Percentiles rank a stretch among this genome's conserved stretches.
Conservation (phyloP, 1,284 basidiomycete genomes). For the Microbotryum silenes-acaulis region DNA sequence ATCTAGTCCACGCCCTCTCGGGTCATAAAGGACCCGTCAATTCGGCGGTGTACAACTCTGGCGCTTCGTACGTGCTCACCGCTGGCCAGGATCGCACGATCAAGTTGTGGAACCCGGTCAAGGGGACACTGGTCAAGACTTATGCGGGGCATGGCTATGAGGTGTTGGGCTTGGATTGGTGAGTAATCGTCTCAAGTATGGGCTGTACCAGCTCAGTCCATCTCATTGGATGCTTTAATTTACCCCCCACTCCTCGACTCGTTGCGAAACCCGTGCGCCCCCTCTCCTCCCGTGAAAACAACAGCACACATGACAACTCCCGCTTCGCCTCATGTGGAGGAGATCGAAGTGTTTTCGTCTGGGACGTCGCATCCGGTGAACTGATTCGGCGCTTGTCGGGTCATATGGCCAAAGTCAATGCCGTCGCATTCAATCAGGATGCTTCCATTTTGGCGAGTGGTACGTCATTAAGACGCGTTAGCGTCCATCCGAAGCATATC, state of each 20-base stretch:
- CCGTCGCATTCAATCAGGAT: slow-evolving; percentile 81
- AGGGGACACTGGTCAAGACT: slow-evolving; percentile 77
- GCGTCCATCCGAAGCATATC: neutral
- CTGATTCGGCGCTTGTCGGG: slow-evolving; percentile 74
- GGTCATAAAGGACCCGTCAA: slow-evolving; percentile 40
- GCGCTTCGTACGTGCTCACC: slow-evolving; percentile 75
- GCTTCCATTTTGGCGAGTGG: slow-evolving; percentile 77
- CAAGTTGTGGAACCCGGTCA: slow-evolving; percentile 78
- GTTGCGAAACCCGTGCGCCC: too few species aligned
- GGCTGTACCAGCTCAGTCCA: neutral
- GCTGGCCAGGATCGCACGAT: slow-evolving; percentile 86
- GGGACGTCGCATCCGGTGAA: slow-evolving; percentile 85
- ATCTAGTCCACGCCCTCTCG: slow-evolving; percentile 1
- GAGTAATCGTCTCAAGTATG: slow-evolving; percentile 35
- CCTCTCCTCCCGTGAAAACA: neutral
- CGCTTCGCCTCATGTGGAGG: slow-evolving; percentile 89
- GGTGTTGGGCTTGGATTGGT: slow-evolving; percentile 83
- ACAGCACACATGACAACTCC: slow-evolving; percentile 81
- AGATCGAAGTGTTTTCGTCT: slow-evolving; percentile 83
- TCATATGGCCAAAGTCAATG: slow-evolving; percentile 82
- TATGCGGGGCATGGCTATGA: slow-evolving; percentile 91
- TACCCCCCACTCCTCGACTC: too few species aligned
- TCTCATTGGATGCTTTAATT: too few species aligned
- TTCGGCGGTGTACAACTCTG: slow-evolving; percentile 41
- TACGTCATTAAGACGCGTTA: slow-evolving; percentile 40